phyloP scores from a whole-genome alignment of 495 filamentous ascomycete genomes.

The Pseudotulostoma volvatum region DNA sequence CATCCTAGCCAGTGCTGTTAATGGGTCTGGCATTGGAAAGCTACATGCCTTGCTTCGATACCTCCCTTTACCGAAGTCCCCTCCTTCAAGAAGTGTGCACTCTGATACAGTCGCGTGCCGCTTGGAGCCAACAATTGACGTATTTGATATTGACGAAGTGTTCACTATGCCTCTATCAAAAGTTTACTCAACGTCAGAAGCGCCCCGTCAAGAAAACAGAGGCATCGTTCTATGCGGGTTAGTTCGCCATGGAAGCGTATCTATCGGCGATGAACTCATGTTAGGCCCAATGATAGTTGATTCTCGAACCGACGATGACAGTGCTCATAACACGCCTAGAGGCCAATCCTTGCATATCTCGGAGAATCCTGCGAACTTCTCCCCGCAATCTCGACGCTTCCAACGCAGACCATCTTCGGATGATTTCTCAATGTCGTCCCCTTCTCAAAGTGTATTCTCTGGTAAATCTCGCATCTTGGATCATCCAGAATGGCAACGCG shows the following conservation, averaged over 20 bases:
- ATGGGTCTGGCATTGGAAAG: slow-evolving; percentile 63
- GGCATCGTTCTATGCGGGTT: slow-evolving; percentile 67
- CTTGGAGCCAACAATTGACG: slow-evolving; percentile 24
- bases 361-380: slow-evolving; percentile 6
- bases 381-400: slow-evolving; percentile 10
- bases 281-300: slow-evolving; percentile 57
- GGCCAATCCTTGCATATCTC: slow-evolving; percentile 2
- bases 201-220: slow-evolving; percentile 23
- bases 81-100: slow-evolving; percentile 21
- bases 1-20: slow-evolving; percentile 71
- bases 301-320: slow-evolving; percentile 10
- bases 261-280: slow-evolving; percentile 60
- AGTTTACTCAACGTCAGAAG: slow-evolving; percentile 22
- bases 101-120: slow-evolving; percentile 15
- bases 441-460: slow-evolving; percentile 12
- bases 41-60: slow-evolving; percentile 67
- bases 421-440: slow-evolving; percentile 19
- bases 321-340: slow-evolving; percentile 9
- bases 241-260: slow-evolving; percentile 59
- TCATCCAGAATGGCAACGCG: slow-evolving; percentile 48
- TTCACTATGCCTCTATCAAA: slow-evolving; percentile 45
- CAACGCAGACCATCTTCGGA: slow-evolving; percentile 19
- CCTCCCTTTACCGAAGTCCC: slow-evolving; percentile 51
- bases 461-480: slow-evolving; percentile 13
- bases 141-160: slow-evolving; percentile 84